A percentile compares a stretch with the other conserved stretches of the same genome.
These are phyloP conservation scores for Colletotrichum sp. DNA, from an alignment of 2,329 filamentous ascomycete species.

Conservation along the genomic window DNA sequence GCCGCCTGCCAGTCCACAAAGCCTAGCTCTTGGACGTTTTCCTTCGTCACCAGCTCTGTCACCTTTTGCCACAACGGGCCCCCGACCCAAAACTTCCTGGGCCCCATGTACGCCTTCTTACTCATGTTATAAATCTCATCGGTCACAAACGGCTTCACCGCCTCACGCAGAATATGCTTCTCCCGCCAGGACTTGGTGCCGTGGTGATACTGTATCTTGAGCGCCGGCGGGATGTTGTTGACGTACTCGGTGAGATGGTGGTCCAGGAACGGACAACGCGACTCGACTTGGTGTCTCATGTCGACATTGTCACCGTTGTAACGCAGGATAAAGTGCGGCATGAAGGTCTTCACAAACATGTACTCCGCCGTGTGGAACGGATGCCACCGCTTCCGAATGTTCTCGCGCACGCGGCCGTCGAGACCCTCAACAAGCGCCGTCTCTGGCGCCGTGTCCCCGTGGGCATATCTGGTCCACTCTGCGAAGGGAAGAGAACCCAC, in stretches of 20 bases:
- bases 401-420: background rate
- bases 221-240: background rate
- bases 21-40: background rate
- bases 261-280: conserved; percentile 37
- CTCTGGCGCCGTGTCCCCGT: too few relatives aligned
- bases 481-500: too few relatives aligned
- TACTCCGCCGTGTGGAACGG: background rate
- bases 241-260: conserved; percentile 32
- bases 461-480: too few relatives aligned
- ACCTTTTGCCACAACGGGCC: background rate
- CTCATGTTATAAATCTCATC: conserved; percentile 51
- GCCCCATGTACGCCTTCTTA: conserved; percentile 37
- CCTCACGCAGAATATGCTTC: conserved; percentile 57
- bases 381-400: background rate
- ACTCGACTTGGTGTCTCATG: conserved; percentile 38
- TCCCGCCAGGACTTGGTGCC: conserved; percentile 34
- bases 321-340: conserved; percentile 33
- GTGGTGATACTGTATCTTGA: background rate
- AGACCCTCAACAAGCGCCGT: background rate
- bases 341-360: background rate
- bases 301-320: conserved; percentile 37
- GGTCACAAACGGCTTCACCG: conserved; percentile 35
- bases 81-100: background rate
- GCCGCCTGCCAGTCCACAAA: background rate
- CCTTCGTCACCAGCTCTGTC: background rate